Evolutionary conservation across 768 basidiomycete species (phyloP).

Genomic region (Mrakia blollopis): DNA sequence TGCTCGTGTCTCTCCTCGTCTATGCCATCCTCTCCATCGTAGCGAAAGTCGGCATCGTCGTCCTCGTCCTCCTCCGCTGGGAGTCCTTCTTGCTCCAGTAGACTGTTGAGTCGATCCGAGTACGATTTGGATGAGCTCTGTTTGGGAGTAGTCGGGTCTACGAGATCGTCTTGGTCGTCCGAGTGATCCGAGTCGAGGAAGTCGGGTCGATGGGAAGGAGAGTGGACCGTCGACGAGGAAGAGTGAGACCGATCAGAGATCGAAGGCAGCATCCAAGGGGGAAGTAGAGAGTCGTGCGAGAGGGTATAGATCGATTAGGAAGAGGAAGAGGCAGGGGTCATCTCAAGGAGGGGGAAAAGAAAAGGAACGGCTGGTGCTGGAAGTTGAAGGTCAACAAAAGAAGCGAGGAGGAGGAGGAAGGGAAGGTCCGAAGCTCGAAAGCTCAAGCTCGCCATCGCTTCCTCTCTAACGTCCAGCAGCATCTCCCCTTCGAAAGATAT

Average conservation of each 20-base stretch:
- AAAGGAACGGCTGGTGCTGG: not conserved
- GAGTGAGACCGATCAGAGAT: not conserved
- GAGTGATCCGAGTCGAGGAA: conserved; percentile 11
- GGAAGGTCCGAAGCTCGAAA: not conserved
- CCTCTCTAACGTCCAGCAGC: too few species aligned
- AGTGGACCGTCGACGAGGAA: not conserved
- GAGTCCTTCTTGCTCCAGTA: conserved; percentile 14
- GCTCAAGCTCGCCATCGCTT: too few species aligned
- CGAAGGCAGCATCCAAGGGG: not conserved
- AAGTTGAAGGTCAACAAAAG: not conserved
- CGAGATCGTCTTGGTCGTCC: not conserved
- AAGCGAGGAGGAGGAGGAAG: not conserved
- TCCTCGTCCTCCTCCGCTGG: conserved; percentile 7
- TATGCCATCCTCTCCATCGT: conserved; percentile 12
- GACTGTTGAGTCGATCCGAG: not conserved
- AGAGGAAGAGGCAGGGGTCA: not conserved
- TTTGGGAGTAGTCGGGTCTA: not conserved
- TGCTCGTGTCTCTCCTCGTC: conserved; percentile 30
- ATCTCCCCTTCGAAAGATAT: too few species aligned
- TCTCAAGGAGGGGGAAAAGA: not conserved
- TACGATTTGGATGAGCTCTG: not conserved
- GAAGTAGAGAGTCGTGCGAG: not conserved
- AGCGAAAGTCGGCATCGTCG: not conserved
- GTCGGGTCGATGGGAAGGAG: not conserved
- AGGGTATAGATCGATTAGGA: not conserved